Base-by-base conservation (phyloP, 1,139 yeast species). In the Pichia cactophila region DNA sequence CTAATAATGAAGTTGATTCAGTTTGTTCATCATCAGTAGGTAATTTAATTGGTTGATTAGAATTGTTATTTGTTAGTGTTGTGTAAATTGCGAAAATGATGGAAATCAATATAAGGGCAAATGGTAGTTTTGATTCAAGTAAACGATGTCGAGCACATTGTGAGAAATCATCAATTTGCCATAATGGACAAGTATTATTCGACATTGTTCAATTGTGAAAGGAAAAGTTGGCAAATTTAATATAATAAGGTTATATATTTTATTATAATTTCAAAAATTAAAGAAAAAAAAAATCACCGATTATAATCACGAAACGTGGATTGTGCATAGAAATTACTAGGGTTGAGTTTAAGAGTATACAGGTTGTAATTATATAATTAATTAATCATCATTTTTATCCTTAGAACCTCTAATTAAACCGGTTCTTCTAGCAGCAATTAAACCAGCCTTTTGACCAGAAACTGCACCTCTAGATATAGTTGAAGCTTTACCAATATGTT, bases 321-420 rank as follows among this genome's bases (percentile, higher is more conserved):
- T n/a, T n/a, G n/a, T n/a, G 20, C 20, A 20, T 23, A 23, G 23
- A 23, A 23, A 23, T 23, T 23, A 23, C 23, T 23, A 23, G 23
- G 23, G 23, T 23, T 23, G 23, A 23, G 23, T 23, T 44, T 23
- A 33, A 44, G 26, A 41, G 42, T 37, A 48, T 45, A 46, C 42
- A 46, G 31, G 38, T 6, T 3, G 12, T 8, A 35, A 35, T 9
- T 14, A 46, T 29, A 6, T 33, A 33, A 33, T 42, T 26, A 53
- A 82, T 82, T 61, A 62, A 50, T 62, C 66, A 46, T 61, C 65
- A 53, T 58, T 57, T 63, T 62, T 62, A 51, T 92, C 89, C 81
- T 90, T 97, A 72, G 98, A 88, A 89, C 99, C 99, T 81, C 98
- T 92, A 78, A 94, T 86, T 78, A 94, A 87, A 92, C 99, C 97